phyloP scores from a whole-genome alignment of 768 basidiomycete species.

The Albatrellus ellisii region DNA sequence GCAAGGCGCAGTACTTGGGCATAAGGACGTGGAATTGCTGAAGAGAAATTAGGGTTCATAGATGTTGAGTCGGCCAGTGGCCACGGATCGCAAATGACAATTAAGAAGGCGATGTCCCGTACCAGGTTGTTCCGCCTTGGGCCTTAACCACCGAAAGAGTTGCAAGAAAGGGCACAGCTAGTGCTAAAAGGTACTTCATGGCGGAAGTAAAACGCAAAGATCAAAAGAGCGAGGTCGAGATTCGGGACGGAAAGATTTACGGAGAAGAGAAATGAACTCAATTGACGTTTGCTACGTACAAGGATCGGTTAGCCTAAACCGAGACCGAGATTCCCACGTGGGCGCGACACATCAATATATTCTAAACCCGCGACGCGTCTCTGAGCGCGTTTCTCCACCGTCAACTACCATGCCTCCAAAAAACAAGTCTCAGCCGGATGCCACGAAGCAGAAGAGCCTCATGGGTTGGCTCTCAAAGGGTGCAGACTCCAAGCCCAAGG shows the following conservation, averaged over 20 bases:
- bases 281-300: too few relatives aligned
- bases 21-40: slow-evolving; percentile 26
- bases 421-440: not conserved
- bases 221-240: too few relatives aligned
- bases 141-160: not conserved
- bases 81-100: too few relatives aligned
- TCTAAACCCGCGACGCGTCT: not conserved
- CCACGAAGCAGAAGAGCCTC: slow-evolving; percentile 3
- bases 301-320: too few relatives aligned
- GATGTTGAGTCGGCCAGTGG: not conserved
- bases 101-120: not conserved
- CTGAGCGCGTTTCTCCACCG: not conserved
- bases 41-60: not conserved
- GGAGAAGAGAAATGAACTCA: too few relatives aligned
- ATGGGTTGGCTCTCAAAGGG: not conserved
- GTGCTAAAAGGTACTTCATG: not conserved
- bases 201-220: not conserved
- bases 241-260: too few relatives aligned
- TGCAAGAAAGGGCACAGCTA: not conserved
- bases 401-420: not conserved
- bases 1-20: slow-evolving; percentile 27
- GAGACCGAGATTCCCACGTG: too few relatives aligned
- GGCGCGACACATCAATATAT: too few relatives aligned
- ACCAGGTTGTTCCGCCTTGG: slow-evolving; percentile 1
- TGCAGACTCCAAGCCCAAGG: not conserved